Percentiles rank a stretch among this genome's conserved stretches.
These are phyloP conservation scores for Talaromyces verruculosus DNA, from an alignment of 2,329 filamentous ascomycete species.

Conservation along the genomic window DNA sequence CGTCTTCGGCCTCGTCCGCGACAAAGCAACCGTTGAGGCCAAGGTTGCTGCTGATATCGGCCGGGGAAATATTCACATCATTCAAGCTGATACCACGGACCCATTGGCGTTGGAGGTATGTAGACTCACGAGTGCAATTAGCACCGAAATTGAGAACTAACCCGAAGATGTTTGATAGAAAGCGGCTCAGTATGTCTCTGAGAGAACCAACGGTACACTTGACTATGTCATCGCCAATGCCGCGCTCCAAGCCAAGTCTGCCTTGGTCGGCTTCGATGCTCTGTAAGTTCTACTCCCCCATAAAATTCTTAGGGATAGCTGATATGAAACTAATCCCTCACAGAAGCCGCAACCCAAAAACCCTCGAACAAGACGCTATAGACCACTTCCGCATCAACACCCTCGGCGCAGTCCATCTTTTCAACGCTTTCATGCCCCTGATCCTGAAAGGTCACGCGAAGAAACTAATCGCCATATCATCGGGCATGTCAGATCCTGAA, in stretches of 20 bases:
- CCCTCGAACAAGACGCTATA: constrained; percentile 37
- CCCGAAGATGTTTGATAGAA: constrained; percentile 4
- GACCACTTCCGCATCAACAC: constrained; percentile 51
- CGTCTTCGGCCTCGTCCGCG: constrained; percentile 37
- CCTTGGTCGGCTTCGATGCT: constrained; percentile 32
- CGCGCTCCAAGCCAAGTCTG: constrained; percentile 34
- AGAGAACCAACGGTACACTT: constrained; percentile 34
- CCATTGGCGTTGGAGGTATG: constrained; percentile 9
- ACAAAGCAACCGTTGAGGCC: constrained; percentile 48
- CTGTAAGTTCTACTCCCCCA: constrained; percentile 36
- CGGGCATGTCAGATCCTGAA: constrained; percentile 51
- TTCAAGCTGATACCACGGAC: constrained; percentile 48
- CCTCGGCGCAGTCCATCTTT: constrained; percentile 53
- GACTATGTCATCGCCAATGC: constrained; percentile 58
- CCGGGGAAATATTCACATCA: constrained; percentile 48
- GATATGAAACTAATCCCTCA: constrained; percentile 13
- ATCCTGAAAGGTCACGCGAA: constrained; percentile 53
- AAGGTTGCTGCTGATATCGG: constrained; percentile 46
- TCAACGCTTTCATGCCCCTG: constrained; percentile 56
- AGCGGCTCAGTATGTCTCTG: constrained; percentile 15
- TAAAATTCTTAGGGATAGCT: background rate
- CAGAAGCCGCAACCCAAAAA: constrained; percentile 34
- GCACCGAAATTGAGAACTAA: constrained; percentile 29
- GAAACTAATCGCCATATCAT: constrained; percentile 56
- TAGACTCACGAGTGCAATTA: constrained; percentile 4